Evolutionary conservation across 1,284 basidiomycete species (phyloP).

Genomic region (Pseudomicrostroma phylloplanum): DNA sequence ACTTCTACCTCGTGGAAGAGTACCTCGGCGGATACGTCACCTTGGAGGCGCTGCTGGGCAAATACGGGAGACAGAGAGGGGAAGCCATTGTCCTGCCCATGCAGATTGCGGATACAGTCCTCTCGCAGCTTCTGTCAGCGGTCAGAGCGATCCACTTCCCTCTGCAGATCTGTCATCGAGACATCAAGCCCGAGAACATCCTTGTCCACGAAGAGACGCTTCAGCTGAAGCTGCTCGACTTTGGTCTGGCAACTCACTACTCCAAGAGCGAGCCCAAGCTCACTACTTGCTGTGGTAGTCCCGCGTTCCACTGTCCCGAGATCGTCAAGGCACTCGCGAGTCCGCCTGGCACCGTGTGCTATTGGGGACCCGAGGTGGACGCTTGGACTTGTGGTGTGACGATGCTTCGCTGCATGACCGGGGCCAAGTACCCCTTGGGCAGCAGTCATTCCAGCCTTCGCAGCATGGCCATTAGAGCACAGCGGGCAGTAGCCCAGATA

Average conservation of each 20-base stretch:
- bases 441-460: slow-evolving; percentile 54
- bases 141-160: slow-evolving; percentile 56
- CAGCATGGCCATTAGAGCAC: slow-evolving; percentile 54
- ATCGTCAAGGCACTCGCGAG: slow-evolving; percentile 56
- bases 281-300: slow-evolving; percentile 58
- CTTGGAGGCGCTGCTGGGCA: slow-evolving; percentile 43
- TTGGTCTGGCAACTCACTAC: slow-evolving; percentile 59
- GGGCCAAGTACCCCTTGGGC: slow-evolving; percentile 57
- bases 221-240: slow-evolving; percentile 55
- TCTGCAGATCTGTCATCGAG: slow-evolving; percentile 57
- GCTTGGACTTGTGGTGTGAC: slow-evolving; percentile 59
- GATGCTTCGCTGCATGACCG: slow-evolving; percentile 55
- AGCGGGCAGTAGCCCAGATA: slow-evolving; percentile 53
- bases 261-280: slow-evolving; percentile 57
- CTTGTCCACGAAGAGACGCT: slow-evolving; percentile 52
- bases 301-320: slow-evolving; percentile 57
- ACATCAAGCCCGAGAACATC: slow-evolving; percentile 57
- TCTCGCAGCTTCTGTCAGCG: slow-evolving; percentile 57
- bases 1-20: slow-evolving; percentile 60
- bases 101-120: slow-evolving; percentile 50
- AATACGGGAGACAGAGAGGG: slow-evolving; percentile 18
- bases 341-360: slow-evolving; percentile 54
- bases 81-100: slow-evolving; percentile 34
- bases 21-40: slow-evolving; percentile 54
- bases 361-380: slow-evolving; percentile 57